Percentiles rank a stretch among this genome's conserved stretches.
These are phyloP conservation scores for Rutstroemia sp. DNA, from an alignment of 2,329 filamentous ascomycete genomes.

Conservation along the genomic window DNA sequence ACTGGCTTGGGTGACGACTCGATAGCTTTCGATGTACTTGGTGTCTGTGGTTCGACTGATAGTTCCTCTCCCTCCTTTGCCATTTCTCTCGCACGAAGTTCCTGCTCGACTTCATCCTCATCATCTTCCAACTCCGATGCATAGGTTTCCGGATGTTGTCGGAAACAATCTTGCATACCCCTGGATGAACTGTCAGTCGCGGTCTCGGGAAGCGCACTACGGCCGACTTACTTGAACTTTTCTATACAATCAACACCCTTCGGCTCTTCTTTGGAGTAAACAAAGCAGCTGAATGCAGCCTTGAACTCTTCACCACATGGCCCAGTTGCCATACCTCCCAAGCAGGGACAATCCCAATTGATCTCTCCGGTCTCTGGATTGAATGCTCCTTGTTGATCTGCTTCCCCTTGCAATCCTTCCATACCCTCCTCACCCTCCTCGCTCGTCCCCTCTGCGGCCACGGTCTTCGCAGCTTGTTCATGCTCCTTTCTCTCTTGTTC, in stretches of 20 bases:
- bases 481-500: conserved; percentile 21
- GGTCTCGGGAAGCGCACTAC: not conserved
- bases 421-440: conserved; percentile 31
- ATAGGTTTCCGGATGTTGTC: conserved; percentile 86
- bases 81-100: conserved; percentile 22
- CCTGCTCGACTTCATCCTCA: conserved; percentile 44
- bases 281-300: conserved; percentile 95
- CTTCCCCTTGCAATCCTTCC: conserved; percentile 68
- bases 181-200: conserved; percentile 39
- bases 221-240: conserved; percentile 75
- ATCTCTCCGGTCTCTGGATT: conserved; percentile 99
- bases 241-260: conserved; percentile 98
- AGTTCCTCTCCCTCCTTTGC: conserved; percentile 9
- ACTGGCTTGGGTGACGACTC: not conserved
- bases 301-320: conserved; percentile 95
- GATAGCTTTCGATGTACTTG: not conserved
- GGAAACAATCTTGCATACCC: conserved; percentile 96
- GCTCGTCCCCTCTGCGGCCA: conserved; percentile 16
- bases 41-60: conserved; percentile 3
- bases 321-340: conserved; percentile 94
- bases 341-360: conserved; percentile 98
- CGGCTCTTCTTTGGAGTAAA: conserved; percentile 88
- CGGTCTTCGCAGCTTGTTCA: conserved; percentile 15
- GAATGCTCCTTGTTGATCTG: conserved; percentile 82
- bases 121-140: conserved; percentile 81